Base-by-base conservation (phyloP, 768 basidiomycete species). In the Glaciozyma martinii region DNA sequence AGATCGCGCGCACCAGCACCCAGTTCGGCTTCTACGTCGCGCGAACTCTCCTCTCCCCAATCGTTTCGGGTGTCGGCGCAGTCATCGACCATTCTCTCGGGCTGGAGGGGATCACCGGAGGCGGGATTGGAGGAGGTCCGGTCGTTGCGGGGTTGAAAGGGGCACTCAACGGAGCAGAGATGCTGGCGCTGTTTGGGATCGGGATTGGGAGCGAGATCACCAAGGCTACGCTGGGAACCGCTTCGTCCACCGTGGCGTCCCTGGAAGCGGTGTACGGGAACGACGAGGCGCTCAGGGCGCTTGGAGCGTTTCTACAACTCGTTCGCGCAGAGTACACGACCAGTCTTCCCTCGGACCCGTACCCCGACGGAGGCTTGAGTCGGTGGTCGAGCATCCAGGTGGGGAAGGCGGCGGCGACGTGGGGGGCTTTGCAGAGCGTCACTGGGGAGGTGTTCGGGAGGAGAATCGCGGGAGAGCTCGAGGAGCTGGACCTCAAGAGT, bases 271-370 rank as follows among this genome's bases (percentile, higher is more conserved):
- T n/a, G 5, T 33, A 40, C 21, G 55, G 55, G 9, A 56, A 56
- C 55, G 55, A 56, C 55, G 55, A 56, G 37, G 55, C 55, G 29
- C 37, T 56, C 3, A 40, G 55, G 21, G 37, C 55, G 55, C 37
- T 56, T 21, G 32, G 55, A 33, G 55, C 37, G 23, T 56, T 56
- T n/a, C 21, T 56, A 3, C 30, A 30, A 23, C 55, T 56, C 55
- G 55, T 56, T 18, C 30, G 32, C 37, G 23, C 23, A 0, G 55
- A 56, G 29, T 40, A 23, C 23, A 32, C 18, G 30, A 32, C 30
- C 6, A n/a, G 23, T 10, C 37, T 56, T 1, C 55, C 55, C 23
- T 37, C 33, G 21, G 55, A 56, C 37, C 55, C 55, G 9, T 56
- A 40, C n/a, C 30, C 21, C n/a, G 55, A 56, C 1, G 55, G 55